Evolutionary conservation across 2,329 filamentous ascomycete species (phyloP), one percentile per base, ranked within the genome.

Genomic region (Cladophialophora chaetospira): DNA sequence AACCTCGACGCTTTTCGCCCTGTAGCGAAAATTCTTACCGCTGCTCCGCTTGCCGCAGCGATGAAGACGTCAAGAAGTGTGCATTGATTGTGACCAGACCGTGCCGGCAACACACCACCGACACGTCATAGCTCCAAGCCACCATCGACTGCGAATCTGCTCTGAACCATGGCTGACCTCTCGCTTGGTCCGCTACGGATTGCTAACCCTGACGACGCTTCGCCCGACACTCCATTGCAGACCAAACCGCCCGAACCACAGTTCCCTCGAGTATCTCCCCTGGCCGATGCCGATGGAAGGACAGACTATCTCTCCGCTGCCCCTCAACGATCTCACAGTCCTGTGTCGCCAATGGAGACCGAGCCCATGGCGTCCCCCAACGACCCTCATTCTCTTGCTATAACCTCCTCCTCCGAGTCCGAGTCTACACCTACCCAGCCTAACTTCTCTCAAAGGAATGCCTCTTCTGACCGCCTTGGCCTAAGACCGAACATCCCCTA

Each of bases 171-270:
- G 63, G 61, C 63, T 45, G 64, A 66, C 70, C 89, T 92, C 77
- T 90, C 91, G 70, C 82, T 97, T 69, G 94, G 94, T 70, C 93
- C 93, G 69, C 80, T 99, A 74, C 90, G 93, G 73, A 97, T 99
- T 73, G 93, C 94, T 68, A 99, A 97, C 74, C 93, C 93, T 53
- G 92, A 97, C 77, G 86, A 94, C 76, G 81, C 83, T 60, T 77
- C 78, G 60, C 57, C 65, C 55, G 53, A 64, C 61, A 63, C 68
- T 53, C 68, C 55, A 60, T 67, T 51, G 51, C 68, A 63, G 53
- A 60, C 45, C 47, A 58, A 64, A 21, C 57, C 67, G 33, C 17
- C 60, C 28, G 31, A 51, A 25, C 45, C 55, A 26, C 35, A 33
- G n/a, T 58, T 58, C 45, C 58, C 54, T 25, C 58, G 48, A 17